A percentile compares a stretch with the other conserved stretches of the same genome.
phyloP scores from a whole-genome alignment of 352 stramenopile genomes.

The Thalassiosira mediterranea region DNA sequence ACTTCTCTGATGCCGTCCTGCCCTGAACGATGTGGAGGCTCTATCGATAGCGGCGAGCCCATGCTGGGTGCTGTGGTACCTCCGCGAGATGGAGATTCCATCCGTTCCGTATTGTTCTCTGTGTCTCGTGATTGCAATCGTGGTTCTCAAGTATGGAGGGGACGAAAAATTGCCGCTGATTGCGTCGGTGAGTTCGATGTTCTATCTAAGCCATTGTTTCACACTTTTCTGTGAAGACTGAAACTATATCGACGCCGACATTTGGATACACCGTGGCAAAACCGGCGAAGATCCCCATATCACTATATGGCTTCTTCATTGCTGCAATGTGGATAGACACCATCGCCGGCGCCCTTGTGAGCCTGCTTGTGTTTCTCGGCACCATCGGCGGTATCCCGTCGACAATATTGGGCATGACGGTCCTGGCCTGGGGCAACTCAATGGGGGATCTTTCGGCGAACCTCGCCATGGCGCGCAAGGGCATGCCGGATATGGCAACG shows the following conservation, averaged over 20 bases:
- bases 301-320: slow-evolving; percentile 64
- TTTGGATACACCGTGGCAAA: no score
- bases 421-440: slow-evolving; percentile 84
- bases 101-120: slow-evolving; percentile 8
- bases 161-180: slow-evolving; percentile 49
- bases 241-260: no score
- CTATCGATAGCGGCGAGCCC: slow-evolving; percentile 43
- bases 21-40: no score
- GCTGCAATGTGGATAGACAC: slow-evolving; percentile 75
- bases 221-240: slow-evolving; percentile 25
- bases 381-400: slow-evolving; percentile 72
- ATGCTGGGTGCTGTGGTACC: slow-evolving; percentile 53
- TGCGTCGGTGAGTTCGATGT: slow-evolving; percentile 65
- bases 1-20: no score
- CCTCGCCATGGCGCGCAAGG: slow-evolving; percentile 80
- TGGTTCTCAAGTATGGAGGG: slow-evolving; percentile 29
- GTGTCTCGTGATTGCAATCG: slow-evolving; percentile 19
- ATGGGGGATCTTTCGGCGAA: slow-evolving; percentile 19
- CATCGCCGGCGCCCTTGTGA: slow-evolving; percentile 61
- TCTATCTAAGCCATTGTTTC: neutral
- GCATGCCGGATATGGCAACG: slow-evolving; percentile 71
- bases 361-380: slow-evolving; percentile 70
- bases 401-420: slow-evolving; percentile 83
- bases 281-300: slow-evolving; percentile 36
- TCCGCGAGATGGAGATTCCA: neutral